phyloP scores from a whole-genome alignment of 345 rosid genomes.

The Microthlaspi erraticum region DNA sequence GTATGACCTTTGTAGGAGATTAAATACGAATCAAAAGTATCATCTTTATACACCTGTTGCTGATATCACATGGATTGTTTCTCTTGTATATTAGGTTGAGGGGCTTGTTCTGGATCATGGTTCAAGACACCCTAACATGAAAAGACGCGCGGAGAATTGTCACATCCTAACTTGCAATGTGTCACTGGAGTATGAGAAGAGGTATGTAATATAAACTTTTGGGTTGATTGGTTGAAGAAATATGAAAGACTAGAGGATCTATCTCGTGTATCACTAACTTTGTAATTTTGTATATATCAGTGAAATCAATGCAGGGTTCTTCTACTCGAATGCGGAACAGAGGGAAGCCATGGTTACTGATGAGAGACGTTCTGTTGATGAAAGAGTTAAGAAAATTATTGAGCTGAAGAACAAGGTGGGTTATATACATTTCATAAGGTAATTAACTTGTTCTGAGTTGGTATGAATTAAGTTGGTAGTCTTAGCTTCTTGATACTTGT shows the following conservation, averaged over 20 bases:
- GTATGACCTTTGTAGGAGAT: neutral
- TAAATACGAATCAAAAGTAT: neutral
- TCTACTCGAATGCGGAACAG: constrained; percentile 98
- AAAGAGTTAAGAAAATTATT: constrained; percentile 81
- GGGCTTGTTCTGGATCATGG: constrained; percentile 99
- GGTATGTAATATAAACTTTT: constrained; percentile 48
- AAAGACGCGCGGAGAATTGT: constrained; percentile 94
- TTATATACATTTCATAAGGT: no score
- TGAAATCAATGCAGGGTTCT: constrained; percentile 99
- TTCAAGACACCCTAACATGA: constrained; percentile 99
- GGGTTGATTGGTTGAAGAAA: neutral
- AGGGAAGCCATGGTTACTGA: constrained; percentile 98
- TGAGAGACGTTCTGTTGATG: constrained; percentile 89
- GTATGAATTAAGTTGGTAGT: no score
- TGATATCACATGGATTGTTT: constrained; percentile 8
- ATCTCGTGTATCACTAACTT: neutral
- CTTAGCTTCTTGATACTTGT: no score
- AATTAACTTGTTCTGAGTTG: no score
- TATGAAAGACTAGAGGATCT: constrained; percentile 11
- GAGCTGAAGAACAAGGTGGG: constrained; percentile 85
- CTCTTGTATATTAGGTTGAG: constrained; percentile 68
- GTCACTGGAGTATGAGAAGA: constrained; percentile 94
- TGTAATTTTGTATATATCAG: constrained; percentile 55
- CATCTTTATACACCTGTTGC: neutral
- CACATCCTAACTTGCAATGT: constrained; percentile 93